Evolutionary conservation across 257 asterid genomes (phyloP), one percentile per base, ranked within the genome.

Genomic region (Oldenlandia corymbosa): DNA sequence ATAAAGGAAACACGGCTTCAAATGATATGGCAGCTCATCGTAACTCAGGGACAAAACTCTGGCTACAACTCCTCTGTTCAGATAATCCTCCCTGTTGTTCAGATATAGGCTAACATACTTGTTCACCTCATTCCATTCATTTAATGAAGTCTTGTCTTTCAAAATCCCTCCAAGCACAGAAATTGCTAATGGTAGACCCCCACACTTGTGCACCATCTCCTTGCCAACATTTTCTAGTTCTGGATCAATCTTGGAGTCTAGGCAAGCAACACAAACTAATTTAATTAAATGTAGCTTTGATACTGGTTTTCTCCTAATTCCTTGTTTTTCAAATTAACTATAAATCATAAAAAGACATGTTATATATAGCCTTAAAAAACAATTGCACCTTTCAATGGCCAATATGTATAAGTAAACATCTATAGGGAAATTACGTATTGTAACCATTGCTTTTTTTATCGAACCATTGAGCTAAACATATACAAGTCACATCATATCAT

Each of bases 1-100:
- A 27, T 60, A 59, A 14, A 70, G 61, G n/a, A 75, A 75, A n/a
- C 80, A 75, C 0, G 67, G 59, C 13, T 66, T 70, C 27, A 75
- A 67, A 41, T 75, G 36, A n/a, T 70, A 70, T 31, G 80, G 80
- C 16, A 75, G 16, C 24, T 34, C 53, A 41, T 65, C 6, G 23
- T 64, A 70, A 21, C 75, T 75, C 62, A 69, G 34, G 13, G 51
- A 53, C 39, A 70, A 24, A 5, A 70, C 72, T 3, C 27, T 52
- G 16, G 27, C 37, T 4, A 75, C 62, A 47, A 61, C 42, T 45
- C 58, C 60, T 28, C 60, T 8, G 5, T 45, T 21, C 10, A 6
- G 20, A 4, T 9, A 21, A 7, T 51, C 71, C 7, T 60, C 16
- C 6, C 47, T 65, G 24, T 27, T 53, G 21, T 36, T n/a, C 24